phyloP scores from a whole-genome alignment of 306 rosid species.

The Vigna angularis region DNA sequence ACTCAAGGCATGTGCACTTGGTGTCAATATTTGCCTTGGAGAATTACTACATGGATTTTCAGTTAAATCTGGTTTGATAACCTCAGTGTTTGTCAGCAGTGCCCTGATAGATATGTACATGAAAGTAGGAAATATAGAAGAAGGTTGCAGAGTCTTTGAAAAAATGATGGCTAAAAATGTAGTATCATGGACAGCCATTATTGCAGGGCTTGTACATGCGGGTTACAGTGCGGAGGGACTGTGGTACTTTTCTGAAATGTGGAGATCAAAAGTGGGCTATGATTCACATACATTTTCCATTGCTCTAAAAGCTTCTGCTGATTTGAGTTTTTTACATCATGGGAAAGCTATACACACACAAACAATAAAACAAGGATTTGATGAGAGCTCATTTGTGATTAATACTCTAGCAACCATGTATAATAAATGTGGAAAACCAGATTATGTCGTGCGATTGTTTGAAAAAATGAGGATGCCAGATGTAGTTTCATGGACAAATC shows the following conservation, averaged over 20 bases:
- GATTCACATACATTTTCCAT: slow-evolving; percentile 70
- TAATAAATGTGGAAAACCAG: slow-evolving; percentile 76
- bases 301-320: slow-evolving; percentile 78
- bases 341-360: slow-evolving; percentile 75
- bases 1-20: slow-evolving; percentile 71
- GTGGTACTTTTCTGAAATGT: slow-evolving; percentile 73
- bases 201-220: slow-evolving; percentile 74
- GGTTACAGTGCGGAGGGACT: slow-evolving; percentile 63
- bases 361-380: slow-evolving; percentile 69
- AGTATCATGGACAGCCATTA: slow-evolving; percentile 77
- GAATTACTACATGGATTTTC: slow-evolving; percentile 68
- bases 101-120: slow-evolving; percentile 76
- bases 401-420: slow-evolving; percentile 79
- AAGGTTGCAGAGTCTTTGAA: slow-evolving; percentile 64
- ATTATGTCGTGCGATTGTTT: slow-evolving; percentile 64
- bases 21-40: slow-evolving; percentile 53
- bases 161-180: slow-evolving; percentile 65
- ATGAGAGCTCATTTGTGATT: slow-evolving; percentile 68
- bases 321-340: slow-evolving; percentile 56
- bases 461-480: slow-evolving; percentile 62
- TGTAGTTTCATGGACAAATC: slow-evolving; percentile 86
- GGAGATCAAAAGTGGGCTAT: slow-evolving; percentile 71
- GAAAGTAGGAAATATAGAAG: slow-evolving; percentile 65
- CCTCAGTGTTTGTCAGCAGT: slow-evolving; percentile 77
- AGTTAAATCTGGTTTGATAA: slow-evolving; percentile 63